A percentile compares a stretch with the other conserved stretches of the same genome.
These are phyloP conservation scores for Trebouxia gelatinosa DNA, from an alignment of 163 green algal species.

Conservation along the genomic window DNA sequence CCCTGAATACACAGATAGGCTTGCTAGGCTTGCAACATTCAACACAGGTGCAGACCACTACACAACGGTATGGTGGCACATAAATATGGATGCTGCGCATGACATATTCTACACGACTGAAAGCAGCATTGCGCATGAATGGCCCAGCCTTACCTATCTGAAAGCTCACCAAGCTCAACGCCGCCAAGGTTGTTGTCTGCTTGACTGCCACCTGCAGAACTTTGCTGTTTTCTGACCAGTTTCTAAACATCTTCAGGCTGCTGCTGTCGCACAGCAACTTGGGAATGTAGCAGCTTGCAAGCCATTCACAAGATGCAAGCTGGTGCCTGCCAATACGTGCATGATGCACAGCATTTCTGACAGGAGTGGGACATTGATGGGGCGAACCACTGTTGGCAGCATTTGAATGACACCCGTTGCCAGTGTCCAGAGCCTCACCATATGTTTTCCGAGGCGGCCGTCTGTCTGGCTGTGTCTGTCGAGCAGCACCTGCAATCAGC, in stretches of 20 bases:
- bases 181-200: background rate
- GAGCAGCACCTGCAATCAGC: background rate
- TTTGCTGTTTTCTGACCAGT: too few species aligned
- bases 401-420: too few species aligned
- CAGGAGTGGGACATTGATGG: too few species aligned
- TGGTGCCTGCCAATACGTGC: background rate
- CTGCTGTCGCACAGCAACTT: too few species aligned
- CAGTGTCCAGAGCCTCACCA: too few species aligned
- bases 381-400: background rate
- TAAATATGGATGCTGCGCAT: background rate
- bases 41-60: background rate
- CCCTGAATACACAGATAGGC: too few species aligned
- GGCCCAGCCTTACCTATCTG: slow-evolving; percentile 3
- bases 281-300: too few species aligned
- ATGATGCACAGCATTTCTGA: background rate
- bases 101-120: background rate
- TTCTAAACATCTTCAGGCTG: background rate
- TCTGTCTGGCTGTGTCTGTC: background rate
- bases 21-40: too few species aligned
- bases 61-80: background rate
- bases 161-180: background rate
- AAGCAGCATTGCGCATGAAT: background rate
- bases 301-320: background rate
- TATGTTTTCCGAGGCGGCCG: too few species aligned
- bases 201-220: background rate